Evolutionary conservation across 2,329 filamentous ascomycete genomes (phyloP).

Genomic region (Pseudogymnoascus sp.): DNA sequence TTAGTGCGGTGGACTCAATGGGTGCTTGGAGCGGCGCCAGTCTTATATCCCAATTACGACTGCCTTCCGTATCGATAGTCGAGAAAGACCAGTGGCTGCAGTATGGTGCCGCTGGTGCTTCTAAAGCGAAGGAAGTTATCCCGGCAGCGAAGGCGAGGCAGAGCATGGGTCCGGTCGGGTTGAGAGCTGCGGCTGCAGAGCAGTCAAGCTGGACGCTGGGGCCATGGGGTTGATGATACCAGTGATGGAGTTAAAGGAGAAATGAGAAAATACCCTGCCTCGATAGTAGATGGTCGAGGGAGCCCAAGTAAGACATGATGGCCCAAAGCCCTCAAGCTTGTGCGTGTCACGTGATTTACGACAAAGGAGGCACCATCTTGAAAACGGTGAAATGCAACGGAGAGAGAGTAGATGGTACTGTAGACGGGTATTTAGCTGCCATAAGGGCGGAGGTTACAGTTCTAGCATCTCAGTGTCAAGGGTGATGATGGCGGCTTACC

Average conservation of each 20-base stretch:
- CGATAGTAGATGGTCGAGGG: background rate
- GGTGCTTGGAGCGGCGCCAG: constrained; percentile 72
- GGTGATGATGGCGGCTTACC: background rate
- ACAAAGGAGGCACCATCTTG: background rate
- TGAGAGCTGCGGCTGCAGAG: constrained; percentile 36
- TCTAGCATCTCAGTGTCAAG: background rate
- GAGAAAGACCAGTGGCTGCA: constrained; percentile 66
- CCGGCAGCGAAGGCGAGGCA: constrained; percentile 51
- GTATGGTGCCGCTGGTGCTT: constrained; percentile 58
- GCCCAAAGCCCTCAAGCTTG: background rate
- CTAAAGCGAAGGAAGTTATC: constrained; percentile 52
- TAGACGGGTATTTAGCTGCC: background rate
- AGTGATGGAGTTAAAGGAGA: background rate
- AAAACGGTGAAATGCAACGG: background rate
- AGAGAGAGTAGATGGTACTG: background rate
- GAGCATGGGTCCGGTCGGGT: constrained; percentile 53
- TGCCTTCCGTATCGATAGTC: constrained; percentile 61
- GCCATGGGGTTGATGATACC: constrained; percentile 40
- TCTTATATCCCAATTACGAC: constrained; percentile 59
- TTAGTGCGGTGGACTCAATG: constrained; percentile 61
- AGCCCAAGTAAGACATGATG: background rate
- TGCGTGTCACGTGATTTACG: background rate
- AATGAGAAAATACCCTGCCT: background rate
- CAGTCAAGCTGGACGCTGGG: constrained; percentile 54
- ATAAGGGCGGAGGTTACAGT: background rate